phyloP scores from a whole-genome alignment of 148 eudicot genomes.

The Pharnaceum exiguum region DNA sequence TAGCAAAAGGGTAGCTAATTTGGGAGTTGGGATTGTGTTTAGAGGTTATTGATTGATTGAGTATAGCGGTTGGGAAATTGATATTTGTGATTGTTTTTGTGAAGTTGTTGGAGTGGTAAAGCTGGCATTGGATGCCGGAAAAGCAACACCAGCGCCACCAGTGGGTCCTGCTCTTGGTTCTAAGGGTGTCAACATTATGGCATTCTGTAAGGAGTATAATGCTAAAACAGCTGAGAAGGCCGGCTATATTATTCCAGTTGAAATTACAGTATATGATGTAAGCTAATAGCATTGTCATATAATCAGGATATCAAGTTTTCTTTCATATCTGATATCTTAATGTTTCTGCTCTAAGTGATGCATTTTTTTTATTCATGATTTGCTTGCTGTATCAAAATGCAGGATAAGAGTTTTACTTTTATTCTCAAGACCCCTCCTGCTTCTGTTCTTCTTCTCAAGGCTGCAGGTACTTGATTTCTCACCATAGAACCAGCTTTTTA shows the following conservation, averaged over 20 bases:
- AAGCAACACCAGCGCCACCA: constrained; percentile 95
- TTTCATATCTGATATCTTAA: neutral
- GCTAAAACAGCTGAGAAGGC: constrained; percentile 93
- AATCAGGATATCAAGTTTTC: neutral
- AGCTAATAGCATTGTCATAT: no score
- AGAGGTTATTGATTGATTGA: no score
- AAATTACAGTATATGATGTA: constrained; percentile 94
- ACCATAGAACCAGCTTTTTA: no score
- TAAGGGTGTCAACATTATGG: constrained; percentile 91
- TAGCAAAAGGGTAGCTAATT: no score
- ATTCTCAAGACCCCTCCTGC: constrained; percentile 96
- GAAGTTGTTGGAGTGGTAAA: constrained; percentile 84
- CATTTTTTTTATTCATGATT: neutral
- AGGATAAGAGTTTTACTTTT: constrained; percentile 96
- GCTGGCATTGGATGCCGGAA: constrained; percentile 95
- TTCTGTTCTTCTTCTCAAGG: constrained; percentile 86
- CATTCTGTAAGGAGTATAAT: constrained; percentile 94
- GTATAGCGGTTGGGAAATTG: no score
- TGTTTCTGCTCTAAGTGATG: neutral
- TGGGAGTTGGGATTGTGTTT: neutral
- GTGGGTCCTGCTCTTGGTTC: constrained; percentile 98
- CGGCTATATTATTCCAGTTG: constrained; percentile 91
- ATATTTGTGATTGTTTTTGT: neutral
- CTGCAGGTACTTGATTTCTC: constrained; percentile 61
- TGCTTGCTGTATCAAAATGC: constrained; percentile 9